Evolutionary conservation across 225 moss, liverwort and hornwort species (phyloP), one percentile per base, ranked within the genome.

Genomic region (Bryum argenteum): DNA sequence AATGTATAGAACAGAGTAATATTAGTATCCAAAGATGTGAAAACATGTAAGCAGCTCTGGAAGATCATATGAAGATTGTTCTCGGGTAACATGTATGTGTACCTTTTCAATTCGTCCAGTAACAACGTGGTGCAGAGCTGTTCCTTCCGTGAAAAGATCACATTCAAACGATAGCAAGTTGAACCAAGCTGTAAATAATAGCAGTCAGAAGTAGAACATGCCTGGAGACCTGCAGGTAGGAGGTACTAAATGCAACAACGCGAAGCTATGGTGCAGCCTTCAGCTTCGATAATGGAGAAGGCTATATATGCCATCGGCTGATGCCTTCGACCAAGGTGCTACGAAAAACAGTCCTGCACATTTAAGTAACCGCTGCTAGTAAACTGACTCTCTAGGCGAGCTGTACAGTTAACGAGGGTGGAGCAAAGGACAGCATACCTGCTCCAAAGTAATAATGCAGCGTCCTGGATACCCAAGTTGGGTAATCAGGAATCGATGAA

Each of bases 321-420:
- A n/a, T n/a, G n/a, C 58, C 26, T 58, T 58, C 11, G 21, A 40
- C 39, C 56, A 55, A 70, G 58, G 40, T 63, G 26, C 50, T 52
- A 77, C 33, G 39, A 50, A 52, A 70, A 71, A 53, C 67, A 67
- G 28, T 9, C 60, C 2, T 0, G 17, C 14, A 33, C 16, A 15
- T 43, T 60, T 42, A 52, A 33, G 71, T 66, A 77, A 71, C 71
- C 58, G 66, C 19, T 52, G 37, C 71, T 71, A 66, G 71, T 52
- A 71, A 71, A 71, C 65, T 66, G 77, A 60, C 33, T 51, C 10
- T 20, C 8, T 43, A n/a, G 21, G 59, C 22, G 26, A 71, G 66
- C 33, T 15, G 65, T 14, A 44, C 68, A 75, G 11, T 43, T 61
- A 15, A 11, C 61, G 57, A 63, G 9, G 48, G 48, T 14, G 33